Evolutionary conservation across 1,284 basidiomycete species (phyloP), one percentile per base, ranked within the genome.

Genomic region (Nidula niveotomentosa): DNA sequence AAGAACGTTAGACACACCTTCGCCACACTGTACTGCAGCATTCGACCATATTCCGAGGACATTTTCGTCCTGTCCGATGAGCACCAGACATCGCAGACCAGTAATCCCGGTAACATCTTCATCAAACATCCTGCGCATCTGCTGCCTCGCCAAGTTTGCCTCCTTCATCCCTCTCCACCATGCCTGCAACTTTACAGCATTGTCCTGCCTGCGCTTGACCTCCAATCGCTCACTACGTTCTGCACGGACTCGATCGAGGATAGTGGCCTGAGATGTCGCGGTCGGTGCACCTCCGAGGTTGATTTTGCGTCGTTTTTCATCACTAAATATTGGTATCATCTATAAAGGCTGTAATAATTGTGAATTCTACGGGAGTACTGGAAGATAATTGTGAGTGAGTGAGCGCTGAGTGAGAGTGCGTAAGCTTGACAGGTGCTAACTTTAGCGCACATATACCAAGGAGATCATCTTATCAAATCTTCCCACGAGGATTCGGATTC

Each of bases 201-300:
- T 80, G 30, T 88, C 83, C 45, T 82, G 77, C 53, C 76, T 75
- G 53, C 73, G 76, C 53, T 85, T 81, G 17, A 75, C 71, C 49
- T 80, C 76, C 47, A 81, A 74, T 23, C 91, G 78, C 61, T 86
- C 84, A 47, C 81, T 75, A 15, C 91, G 78, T 61, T 85, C 81
- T 50, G 76, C 71, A 39, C 89, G 78, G 6, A 88, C 91, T 52
- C 83, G 76, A 58, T 81, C 76, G 43, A 92, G 72, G 59, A 93
- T 79, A 44, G 80, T 72, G 8, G 76, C 69, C 45, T 83, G 81
- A 0, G 82, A 76, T 13, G 81, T 64, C 8, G 78, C 76, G 12
- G 80, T 70, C 0, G 78, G 78, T 0, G 76, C 67, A 2, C 87
- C 87, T 13, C 91, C 91, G 35, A 93, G 80, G 66, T 93, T 93